Conservation (phyloP, 208 protist species). For the Polymyxa betae region DNA sequence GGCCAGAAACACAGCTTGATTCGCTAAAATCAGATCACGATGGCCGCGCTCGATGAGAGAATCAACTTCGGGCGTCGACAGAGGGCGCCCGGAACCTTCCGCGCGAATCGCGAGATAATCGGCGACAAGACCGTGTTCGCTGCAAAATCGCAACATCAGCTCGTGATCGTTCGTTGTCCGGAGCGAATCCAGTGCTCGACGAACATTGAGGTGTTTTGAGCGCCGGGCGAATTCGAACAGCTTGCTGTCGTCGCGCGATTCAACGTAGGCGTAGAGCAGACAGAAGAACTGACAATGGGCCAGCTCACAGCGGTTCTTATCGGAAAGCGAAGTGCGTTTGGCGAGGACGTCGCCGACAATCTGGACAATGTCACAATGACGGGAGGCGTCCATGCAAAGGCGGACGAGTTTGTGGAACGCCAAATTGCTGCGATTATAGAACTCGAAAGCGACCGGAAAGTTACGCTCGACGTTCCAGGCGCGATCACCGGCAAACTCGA, state of each 20-base stretch:
- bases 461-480: background rate
- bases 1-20: too few relatives aligned
- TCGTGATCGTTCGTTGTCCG: background rate
- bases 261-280: slow-evolving; percentile 6
- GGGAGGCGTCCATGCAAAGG: background rate
- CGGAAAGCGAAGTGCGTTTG: background rate
- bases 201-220: background rate
- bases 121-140: background rate
- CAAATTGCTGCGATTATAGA: background rate
- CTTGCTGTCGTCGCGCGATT: background rate
- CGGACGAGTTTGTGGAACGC: background rate
- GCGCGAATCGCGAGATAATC: background rate
- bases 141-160: background rate
- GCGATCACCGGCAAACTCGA: background rate
- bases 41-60: background rate
- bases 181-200: background rate
- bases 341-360: background rate
- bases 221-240: background rate
- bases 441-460: background rate
- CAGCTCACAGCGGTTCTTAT: background rate
- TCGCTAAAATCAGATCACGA: background rate
- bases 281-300: background rate
- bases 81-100: background rate
- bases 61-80: background rate
- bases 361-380: background rate